Evolutionary conservation across 176 grass and related monocot species (phyloP).

Genomic region (Coix lacrymajobi): DNA sequence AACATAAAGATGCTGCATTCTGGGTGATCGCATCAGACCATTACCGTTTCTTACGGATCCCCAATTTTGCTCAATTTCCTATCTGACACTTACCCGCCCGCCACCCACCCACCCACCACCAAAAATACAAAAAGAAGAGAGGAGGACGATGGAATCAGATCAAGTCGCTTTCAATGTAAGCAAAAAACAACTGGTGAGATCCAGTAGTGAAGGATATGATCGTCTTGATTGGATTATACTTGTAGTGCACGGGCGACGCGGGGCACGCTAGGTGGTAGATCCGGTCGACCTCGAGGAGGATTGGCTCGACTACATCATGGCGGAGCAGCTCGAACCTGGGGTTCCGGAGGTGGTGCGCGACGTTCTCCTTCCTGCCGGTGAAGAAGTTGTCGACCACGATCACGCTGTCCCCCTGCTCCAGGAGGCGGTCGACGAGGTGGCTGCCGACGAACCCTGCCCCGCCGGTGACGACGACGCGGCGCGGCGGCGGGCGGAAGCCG

Average conservation of each 20-base stretch:
- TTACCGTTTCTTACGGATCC: not conserved
- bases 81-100: not conserved
- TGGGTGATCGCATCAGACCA: not conserved
- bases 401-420: slow-evolving; percentile 79
- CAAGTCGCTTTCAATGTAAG: slow-evolving; percentile 20
- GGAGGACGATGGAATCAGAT: not conserved
- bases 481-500: slow-evolving; percentile 34
- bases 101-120: not conserved
- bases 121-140: not conserved
- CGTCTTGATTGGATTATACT: slow-evolving; percentile 85
- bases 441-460: slow-evolving; percentile 86
- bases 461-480: slow-evolving; percentile 77
- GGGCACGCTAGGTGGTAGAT: slow-evolving; percentile 95
- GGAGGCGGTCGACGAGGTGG: slow-evolving; percentile 85
- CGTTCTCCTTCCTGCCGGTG: slow-evolving; percentile 78
- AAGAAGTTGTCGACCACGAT: slow-evolving; percentile 96
- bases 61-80: not conserved
- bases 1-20: not conserved
- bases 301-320: slow-evolving; percentile 84
- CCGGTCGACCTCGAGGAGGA: slow-evolving; percentile 90
- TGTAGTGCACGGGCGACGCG: slow-evolving; percentile 81
- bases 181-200: slow-evolving; percentile 28
- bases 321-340: slow-evolving; percentile 94
- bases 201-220: slow-evolving; percentile 56
- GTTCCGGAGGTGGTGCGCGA: slow-evolving; percentile 71